phyloP scores from a whole-genome alignment of 441 rosid genomes.

The Dalechampia spathulata region DNA sequence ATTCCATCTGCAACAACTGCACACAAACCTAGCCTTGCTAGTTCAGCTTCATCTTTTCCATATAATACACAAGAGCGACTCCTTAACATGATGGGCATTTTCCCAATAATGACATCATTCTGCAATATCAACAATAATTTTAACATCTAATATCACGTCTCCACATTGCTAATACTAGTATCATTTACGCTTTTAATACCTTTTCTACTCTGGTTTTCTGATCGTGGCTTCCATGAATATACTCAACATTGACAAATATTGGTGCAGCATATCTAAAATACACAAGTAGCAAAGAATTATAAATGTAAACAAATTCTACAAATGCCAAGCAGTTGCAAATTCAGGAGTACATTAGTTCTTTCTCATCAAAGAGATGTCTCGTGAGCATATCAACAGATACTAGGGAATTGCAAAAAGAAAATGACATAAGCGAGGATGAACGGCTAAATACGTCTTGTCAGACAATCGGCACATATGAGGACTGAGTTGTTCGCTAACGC shows the following conservation, averaged over 20 bases:
- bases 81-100: conserved; percentile 90
- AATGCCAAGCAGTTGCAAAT: not conserved
- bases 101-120: conserved; percentile 66
- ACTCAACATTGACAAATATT: conserved; percentile 65
- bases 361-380: too few species aligned
- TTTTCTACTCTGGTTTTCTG: conserved; percentile 28
- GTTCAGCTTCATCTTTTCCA: conserved; percentile 92
- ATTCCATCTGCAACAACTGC: conserved; percentile 3
- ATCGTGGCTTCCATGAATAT: conserved; percentile 50
- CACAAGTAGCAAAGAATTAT: not conserved
- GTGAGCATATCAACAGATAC: too few species aligned
- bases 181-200: conserved; percentile 32
- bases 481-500: conserved; percentile 29
- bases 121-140: conserved; percentile 25
- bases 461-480: conserved; percentile 89
- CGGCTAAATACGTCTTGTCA: conserved; percentile 57
- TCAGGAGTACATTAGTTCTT: too few species aligned
- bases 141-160: conserved; percentile 2
- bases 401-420: not conserved
- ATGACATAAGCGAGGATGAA: conserved; percentile 4
- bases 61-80: conserved; percentile 66
- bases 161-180: not conserved
- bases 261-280: conserved; percentile 81
- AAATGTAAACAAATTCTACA: not conserved
- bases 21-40: conserved; percentile 71